These are phyloP conservation scores for Flaveria brownii DNA, from an alignment of 129 eudicot genomes.

Conservation along the genomic window DNA sequence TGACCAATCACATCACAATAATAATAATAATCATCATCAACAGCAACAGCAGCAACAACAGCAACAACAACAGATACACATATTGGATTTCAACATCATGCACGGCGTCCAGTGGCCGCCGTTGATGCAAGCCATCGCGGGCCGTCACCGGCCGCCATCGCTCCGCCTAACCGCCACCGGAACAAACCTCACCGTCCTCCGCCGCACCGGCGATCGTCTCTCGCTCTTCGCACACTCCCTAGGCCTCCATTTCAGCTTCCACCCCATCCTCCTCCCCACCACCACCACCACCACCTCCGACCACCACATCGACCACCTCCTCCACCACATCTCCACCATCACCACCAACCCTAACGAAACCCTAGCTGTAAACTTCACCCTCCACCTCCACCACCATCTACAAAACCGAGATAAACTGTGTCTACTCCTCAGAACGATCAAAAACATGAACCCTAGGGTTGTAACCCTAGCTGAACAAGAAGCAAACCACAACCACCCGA, in stretches of 20 bases:
- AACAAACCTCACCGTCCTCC: constrained; percentile 47
- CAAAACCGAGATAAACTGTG: constrained; percentile 50
- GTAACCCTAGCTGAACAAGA: constrained; percentile 69
- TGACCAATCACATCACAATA: constrained; percentile 25
- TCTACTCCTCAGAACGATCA: constrained; percentile 55
- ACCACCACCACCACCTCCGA: constrained; percentile 23
- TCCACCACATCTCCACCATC: constrained; percentile 30
- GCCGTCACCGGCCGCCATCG: constrained; percentile 47
- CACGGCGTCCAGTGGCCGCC: constrained; percentile 99
- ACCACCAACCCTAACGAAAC: constrained; percentile 53
- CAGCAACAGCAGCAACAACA: constrained; percentile 10
- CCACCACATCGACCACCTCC: constrained; percentile 26
- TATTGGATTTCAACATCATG: constrained; percentile 78
- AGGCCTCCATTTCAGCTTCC: constrained; percentile 68
- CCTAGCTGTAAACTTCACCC: constrained; percentile 73
- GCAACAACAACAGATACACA: constrained; percentile 53
- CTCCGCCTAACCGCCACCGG: constrained; percentile 81
- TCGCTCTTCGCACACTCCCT: constrained; percentile 66
- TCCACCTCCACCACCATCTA: constrained; percentile 61
- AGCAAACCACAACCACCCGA: constrained; percentile 66
- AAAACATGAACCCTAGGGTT: constrained; percentile 60
- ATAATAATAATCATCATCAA: not conserved
- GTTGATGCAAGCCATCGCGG: constrained; percentile 75
- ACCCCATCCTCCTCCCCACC: constrained; percentile 41
- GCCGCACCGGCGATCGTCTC: constrained; percentile 74